A percentile compares a stretch with the other conserved stretches of the same genome.
phyloP scores from a whole-genome alignment of 805 yeast genomes.

The Pichia paraexigua region DNA sequence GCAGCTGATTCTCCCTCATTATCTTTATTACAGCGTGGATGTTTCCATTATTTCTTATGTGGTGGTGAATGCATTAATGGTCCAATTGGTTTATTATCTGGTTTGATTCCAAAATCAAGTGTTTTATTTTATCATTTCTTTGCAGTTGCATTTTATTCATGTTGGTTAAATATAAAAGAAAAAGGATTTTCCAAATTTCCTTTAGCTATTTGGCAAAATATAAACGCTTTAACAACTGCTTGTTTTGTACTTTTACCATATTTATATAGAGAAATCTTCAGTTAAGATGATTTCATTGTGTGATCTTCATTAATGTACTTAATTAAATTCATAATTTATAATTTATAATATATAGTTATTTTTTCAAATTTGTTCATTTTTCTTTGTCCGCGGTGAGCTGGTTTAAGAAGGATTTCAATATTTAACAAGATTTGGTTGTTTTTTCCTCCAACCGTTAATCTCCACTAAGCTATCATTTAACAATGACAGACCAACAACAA shows the following conservation, averaged over 20 bases:
- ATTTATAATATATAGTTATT: too few relatives aligned
- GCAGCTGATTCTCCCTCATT: constrained; percentile 74
- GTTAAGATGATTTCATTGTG: constrained; percentile 4
- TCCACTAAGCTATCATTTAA: background rate
- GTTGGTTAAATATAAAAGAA: constrained; percentile 56
- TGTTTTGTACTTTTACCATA: constrained; percentile 73
- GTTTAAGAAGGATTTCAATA: too few relatives aligned
- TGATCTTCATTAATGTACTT: background rate
- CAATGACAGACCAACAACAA: background rate
- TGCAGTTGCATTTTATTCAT: constrained; percentile 80
- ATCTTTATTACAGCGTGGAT: constrained; percentile 71
- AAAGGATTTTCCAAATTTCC: constrained; percentile 65
- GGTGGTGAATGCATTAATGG: constrained; percentile 77
- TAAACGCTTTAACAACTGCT: constrained; percentile 67
- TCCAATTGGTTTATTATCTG: constrained; percentile 80
- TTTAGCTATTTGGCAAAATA: constrained; percentile 59
- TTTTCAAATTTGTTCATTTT: too few relatives aligned
- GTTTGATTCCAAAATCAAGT: constrained; percentile 69
- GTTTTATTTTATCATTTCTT: constrained; percentile 78
- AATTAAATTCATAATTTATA: background rate
- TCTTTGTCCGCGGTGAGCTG: background rate
- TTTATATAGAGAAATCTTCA: constrained; percentile 31
- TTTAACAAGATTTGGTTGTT: too few relatives aligned
- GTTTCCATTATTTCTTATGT: constrained; percentile 73
- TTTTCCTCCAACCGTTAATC: background rate